Conservation (phyloP, 768 basidiomycete species). For the Coprinopsis strossmayeri region DNA sequence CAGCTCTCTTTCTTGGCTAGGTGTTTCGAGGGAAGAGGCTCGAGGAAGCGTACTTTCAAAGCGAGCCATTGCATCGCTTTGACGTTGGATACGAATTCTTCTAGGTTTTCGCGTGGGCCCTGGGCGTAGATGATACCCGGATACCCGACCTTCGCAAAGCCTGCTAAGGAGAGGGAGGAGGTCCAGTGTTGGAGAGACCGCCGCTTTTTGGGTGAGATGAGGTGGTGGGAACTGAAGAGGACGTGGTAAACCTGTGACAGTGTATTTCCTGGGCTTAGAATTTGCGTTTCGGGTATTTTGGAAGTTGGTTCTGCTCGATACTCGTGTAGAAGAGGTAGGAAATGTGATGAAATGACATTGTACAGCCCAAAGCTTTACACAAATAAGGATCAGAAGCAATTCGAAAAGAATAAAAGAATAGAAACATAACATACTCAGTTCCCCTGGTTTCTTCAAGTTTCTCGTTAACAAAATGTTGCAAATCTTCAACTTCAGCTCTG, state of each 20-base stretch:
- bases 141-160: conserved; percentile 72
- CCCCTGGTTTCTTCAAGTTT: conserved; percentile 28
- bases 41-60: conserved; percentile 54
- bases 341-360: conserved; percentile 49
- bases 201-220: conserved; percentile 58
- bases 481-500: conserved; percentile 42
- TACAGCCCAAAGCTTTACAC: conserved; percentile 51
- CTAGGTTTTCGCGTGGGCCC: conserved; percentile 43
- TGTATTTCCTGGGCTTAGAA: neutral
- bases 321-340: conserved; percentile 50
- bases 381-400: too few species aligned
- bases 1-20: neutral
- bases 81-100: conserved; percentile 60
- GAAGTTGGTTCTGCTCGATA: conserved; percentile 14
- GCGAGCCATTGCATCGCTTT: conserved; percentile 80
- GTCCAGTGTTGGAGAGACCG: conserved; percentile 52
- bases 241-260: conserved; percentile 40
- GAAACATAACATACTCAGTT: conserved; percentile 25
- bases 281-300: neutral
- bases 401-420: neutral
- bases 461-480: conserved; percentile 36
- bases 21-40: conserved; percentile 26
- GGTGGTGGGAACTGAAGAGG: conserved; percentile 69
- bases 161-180: conserved; percentile 42
- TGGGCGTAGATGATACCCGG: conserved; percentile 74